A percentile compares a stretch with the other conserved stretches of the same genome.
Conservation (phyloP, 805 yeast species). For the Wickerhamiella alocasiicola region DNA sequence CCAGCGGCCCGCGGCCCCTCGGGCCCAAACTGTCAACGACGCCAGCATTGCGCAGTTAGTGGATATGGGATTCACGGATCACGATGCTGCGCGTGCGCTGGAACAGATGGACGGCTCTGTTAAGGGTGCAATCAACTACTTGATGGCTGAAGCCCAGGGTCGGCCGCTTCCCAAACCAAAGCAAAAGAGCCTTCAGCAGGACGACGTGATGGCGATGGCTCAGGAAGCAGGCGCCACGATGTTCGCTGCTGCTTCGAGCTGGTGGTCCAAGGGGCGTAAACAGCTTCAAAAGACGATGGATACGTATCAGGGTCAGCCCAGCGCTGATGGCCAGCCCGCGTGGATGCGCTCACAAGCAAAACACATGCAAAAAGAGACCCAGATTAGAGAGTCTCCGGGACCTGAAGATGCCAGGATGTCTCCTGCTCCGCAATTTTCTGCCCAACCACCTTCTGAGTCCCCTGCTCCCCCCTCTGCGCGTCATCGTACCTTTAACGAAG, state of each 20-base stretch:
- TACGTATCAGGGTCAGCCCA: constrained; percentile 29
- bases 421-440: no score
- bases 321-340: constrained; percentile 40
- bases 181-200: constrained; percentile 19
- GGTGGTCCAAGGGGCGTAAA: constrained; percentile 46
- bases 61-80: constrained; percentile 67
- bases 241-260: constrained; percentile 45
- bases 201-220: constrained; percentile 33
- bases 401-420: no score
- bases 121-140: constrained; percentile 49
- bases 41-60: constrained; percentile 50
- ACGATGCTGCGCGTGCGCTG: constrained; percentile 49
- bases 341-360: constrained; percentile 59
- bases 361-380: constrained; percentile 9
- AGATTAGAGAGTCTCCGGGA: neutral
- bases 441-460: constrained; percentile 21
- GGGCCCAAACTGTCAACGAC: constrained; percentile 11
- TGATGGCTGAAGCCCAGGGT: constrained; percentile 49
- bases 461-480: neutral
- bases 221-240: constrained; percentile 45
- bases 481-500: neutral
- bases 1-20: neutral
- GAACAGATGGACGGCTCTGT: constrained; percentile 42
- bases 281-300: constrained; percentile 52
- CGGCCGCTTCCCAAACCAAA: constrained; percentile 24